phyloP scores from a whole-genome alignment of 208 protist genomes.

The Balamuthia mandrillaris region DNA sequence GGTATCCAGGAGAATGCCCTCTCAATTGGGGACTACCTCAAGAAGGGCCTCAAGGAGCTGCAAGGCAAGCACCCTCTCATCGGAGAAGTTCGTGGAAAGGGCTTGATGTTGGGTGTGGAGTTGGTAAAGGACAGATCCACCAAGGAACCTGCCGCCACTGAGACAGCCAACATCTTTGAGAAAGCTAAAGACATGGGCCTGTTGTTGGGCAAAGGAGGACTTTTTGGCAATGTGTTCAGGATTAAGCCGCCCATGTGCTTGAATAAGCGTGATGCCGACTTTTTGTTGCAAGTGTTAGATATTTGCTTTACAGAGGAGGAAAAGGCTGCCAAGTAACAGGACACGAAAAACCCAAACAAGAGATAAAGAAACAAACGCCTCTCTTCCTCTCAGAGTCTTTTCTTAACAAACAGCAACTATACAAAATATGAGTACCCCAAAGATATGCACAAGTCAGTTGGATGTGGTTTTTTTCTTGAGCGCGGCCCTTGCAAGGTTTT shows the following conservation, averaged over 20 bases:
- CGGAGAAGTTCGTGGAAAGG: conserved; percentile 72
- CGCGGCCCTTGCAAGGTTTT: no score
- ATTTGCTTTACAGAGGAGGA: conserved; percentile 28
- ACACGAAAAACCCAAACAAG: background rate
- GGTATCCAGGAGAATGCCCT: conserved; percentile 61
- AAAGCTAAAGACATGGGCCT: conserved; percentile 52
- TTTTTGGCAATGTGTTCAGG: conserved; percentile 64
- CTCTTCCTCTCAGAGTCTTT: background rate
- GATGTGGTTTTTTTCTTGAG: no score
- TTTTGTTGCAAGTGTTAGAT: conserved; percentile 41
- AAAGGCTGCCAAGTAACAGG: background rate
- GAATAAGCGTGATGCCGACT: conserved; percentile 42
- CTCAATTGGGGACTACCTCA: conserved; percentile 48
- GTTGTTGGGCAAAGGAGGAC: conserved; percentile 67
- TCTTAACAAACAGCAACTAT: background rate
- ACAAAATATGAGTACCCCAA: background rate
- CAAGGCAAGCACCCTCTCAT: conserved; percentile 59
- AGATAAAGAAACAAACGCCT: background rate
- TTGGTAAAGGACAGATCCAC: conserved; percentile 56
- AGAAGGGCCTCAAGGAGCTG: conserved; percentile 44
- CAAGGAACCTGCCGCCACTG: conserved; percentile 49
- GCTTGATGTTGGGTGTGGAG: conserved; percentile 70
- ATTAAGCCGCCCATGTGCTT: conserved; percentile 72
- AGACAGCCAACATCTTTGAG: conserved; percentile 50
- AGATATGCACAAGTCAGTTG: no score